Evolutionary conservation across 768 basidiomycete genomes (phyloP).

Genomic region (Hemileccinum impolitum): DNA sequence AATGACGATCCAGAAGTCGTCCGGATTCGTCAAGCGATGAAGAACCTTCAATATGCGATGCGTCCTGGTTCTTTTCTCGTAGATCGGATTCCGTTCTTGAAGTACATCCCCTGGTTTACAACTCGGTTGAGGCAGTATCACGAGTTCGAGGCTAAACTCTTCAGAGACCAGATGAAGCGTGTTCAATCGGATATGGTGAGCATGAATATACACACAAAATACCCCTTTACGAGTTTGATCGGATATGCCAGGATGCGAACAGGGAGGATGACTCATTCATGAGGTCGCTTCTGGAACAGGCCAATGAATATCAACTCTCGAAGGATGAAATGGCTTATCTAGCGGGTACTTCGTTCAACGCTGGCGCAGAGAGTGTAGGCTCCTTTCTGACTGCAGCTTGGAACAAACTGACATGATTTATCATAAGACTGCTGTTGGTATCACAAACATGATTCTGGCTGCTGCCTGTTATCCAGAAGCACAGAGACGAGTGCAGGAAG

Average conservation of each 20-base stretch:
- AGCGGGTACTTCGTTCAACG: slow-evolving; percentile 56
- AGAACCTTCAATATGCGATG: slow-evolving; percentile 24
- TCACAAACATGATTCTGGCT: slow-evolving; percentile 50
- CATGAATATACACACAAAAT: neutral
- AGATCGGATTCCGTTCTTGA: slow-evolving; percentile 31
- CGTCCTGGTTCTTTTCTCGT: slow-evolving; percentile 34
- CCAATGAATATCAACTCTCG: slow-evolving; percentile 43
- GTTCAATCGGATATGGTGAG: slow-evolving; percentile 44
- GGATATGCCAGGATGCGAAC: slow-evolving; percentile 6
- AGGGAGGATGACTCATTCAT: slow-evolving; percentile 37
- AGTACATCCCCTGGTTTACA: slow-evolving; percentile 56
- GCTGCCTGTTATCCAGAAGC: slow-evolving; percentile 51
- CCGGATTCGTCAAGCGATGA: slow-evolving; percentile 13
- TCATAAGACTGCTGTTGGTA: slow-evolving; percentile 43
- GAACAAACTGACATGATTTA: neutral
- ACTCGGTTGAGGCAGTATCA: slow-evolving; percentile 50
- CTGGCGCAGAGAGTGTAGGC: slow-evolving; percentile 50
- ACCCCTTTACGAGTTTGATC: neutral
- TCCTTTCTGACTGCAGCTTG: neutral
- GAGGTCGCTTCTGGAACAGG: slow-evolving; percentile 49
- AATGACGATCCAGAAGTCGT: slow-evolving; percentile 20
- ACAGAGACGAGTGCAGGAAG: slow-evolving; percentile 47
- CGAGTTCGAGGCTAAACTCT: slow-evolving; percentile 45
- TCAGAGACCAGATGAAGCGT: slow-evolving; percentile 44
- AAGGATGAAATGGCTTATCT: slow-evolving; percentile 56